phyloP scores from a whole-genome alignment of 2,329 filamentous ascomycete species.

The Botrytis paeoniae region DNA sequence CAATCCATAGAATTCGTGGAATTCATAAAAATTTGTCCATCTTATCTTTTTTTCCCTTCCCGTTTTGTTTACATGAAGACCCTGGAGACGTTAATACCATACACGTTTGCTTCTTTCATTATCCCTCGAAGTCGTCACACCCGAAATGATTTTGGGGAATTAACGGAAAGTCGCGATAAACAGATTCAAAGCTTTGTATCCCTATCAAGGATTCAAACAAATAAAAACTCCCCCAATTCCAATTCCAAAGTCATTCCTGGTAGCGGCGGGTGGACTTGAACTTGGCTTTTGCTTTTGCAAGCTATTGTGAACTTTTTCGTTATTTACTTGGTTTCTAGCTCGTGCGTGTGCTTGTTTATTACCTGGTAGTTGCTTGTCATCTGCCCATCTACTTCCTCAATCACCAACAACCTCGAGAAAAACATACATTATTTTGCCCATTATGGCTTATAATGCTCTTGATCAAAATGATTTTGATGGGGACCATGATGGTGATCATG shows the following conservation, averaged over 20 bases:
- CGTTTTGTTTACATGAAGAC: neutral
- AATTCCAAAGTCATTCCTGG: neutral
- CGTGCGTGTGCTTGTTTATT: neutral
- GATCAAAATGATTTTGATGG: slow-evolving; percentile 21
- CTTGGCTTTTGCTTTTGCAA: slow-evolving; percentile 1
- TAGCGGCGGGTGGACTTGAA: neutral
- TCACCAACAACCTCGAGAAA: slow-evolving; percentile 9
- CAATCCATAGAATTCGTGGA: neutral
- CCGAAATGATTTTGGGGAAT: neutral
- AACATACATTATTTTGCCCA: slow-evolving; percentile 12
- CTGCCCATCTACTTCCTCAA: neutral
- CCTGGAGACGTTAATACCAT: neutral
- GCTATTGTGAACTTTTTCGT: neutral
- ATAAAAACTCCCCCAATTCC: neutral
- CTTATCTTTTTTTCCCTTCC: neutral
- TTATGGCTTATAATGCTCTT: slow-evolving; percentile 24
- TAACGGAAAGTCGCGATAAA: slow-evolving; percentile 12
- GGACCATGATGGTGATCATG: slow-evolving; percentile 5
- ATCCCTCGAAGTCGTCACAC: neutral
- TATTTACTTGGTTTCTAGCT: neutral
- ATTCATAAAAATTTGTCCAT: neutral
- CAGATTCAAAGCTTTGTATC: neutral
- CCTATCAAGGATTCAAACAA: neutral
- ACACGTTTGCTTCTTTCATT: neutral
- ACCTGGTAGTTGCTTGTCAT: slow-evolving; percentile 2